These are phyloP conservation scores for Vaccinium myrtillus DNA, from an alignment of 148 eudicot genomes.

Conservation along the genomic window DNA sequence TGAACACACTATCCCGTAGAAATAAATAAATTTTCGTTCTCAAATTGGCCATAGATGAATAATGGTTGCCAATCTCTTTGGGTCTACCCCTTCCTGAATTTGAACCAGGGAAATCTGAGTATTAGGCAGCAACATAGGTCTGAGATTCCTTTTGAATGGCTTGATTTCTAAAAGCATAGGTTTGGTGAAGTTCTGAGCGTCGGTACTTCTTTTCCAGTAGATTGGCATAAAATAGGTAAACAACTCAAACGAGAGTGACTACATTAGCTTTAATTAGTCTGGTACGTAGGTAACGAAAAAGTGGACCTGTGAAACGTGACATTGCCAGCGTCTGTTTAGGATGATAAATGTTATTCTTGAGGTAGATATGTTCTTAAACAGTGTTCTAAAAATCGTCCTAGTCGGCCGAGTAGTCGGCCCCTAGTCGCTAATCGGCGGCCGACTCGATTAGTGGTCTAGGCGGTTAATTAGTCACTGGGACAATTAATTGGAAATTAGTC, in stretches of 20 bases:
- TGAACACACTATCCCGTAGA: background rate
- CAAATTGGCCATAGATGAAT: background rate
- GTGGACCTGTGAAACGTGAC: background rate
- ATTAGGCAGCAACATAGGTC: background rate
- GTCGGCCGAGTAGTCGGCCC: no score
- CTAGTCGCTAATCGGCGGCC: no score
- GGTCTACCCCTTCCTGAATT: background rate
- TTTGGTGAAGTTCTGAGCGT: conserved; percentile 6
- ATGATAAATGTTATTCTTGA: background rate
- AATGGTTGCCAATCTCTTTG: background rate
- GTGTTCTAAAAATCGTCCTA: no score
- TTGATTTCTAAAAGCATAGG: background rate
- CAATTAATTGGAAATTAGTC: no score
- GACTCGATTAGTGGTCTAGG: no score
- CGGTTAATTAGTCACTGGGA: no score
- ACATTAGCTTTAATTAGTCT: background rate
- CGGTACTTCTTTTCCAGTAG: background rate
- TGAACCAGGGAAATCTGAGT: background rate
- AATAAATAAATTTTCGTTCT: background rate
- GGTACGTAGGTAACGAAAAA: background rate
- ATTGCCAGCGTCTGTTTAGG: background rate
- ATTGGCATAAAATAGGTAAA: background rate
- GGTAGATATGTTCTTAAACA: background rate
- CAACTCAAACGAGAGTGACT: no score
- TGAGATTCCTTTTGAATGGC: background rate